Base-by-base conservation (phyloP, 331 rosid genomes). In the Ulmus americana region DNA sequence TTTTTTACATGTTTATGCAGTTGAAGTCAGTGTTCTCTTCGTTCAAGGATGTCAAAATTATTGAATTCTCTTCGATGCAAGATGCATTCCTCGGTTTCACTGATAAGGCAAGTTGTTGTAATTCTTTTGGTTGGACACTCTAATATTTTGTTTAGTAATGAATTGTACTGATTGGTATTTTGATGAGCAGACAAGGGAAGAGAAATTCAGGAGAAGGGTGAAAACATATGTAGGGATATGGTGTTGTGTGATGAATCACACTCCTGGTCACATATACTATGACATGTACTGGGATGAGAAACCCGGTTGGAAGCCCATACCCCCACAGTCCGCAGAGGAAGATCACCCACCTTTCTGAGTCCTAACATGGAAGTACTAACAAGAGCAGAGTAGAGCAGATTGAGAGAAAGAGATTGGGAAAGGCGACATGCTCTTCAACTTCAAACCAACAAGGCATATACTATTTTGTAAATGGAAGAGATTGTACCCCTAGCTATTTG, bases 251-350 rank as follows among this genome's bases (percentile, higher is more conserved):
- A 45, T 63, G 13, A 74, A 81, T 69, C 90, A 83, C 67, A 76
- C 76, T 16, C 94, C 95, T 5, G 99, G 96, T 47, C 99, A 94
- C 84, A 84, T 94, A 71, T 94, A 76, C 66, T 94, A 94, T 53
- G 96, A 94, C 74, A 90, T 94, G 85, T 94, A 87, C 74, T 94
- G 96, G 97, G 99, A 94, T 60, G 97, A 94, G 83, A 94, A 87
- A 67, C 99, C 95, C 7, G 88, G 76, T 51, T 94, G 99, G 99
- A 85, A 81, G 69, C 86, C 99, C 5, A 60, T 73, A 60, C 97
- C 97, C 8, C 99, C 99, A 69, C 97, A 83, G 74, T 77, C 80
- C 12, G 64, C 88, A 0, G 90, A 73, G 40, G 97, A 90, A 51
- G 99, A 94, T 72, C 99, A 82, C 74, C 99, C 96, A 43, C 90